These are phyloP conservation scores for Raphanus raphanistrum DNA, from an alignment of 345 rosid species.

Conservation along the genomic window DNA sequence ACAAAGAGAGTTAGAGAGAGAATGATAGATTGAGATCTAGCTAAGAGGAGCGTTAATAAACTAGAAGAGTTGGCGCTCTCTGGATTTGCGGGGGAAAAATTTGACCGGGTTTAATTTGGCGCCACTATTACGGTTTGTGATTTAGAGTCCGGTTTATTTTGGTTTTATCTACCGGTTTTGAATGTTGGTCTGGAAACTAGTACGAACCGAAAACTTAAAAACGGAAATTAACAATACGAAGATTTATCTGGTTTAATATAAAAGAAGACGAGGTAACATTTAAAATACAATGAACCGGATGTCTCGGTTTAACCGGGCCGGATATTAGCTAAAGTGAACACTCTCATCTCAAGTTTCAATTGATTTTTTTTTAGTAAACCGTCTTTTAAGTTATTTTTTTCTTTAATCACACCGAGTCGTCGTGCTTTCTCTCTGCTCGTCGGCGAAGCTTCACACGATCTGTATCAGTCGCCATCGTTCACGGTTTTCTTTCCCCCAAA, in stretches of 20 bases:
- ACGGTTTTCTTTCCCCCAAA: neutral
- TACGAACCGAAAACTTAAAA: neutral
- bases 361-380: neutral
- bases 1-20: neutral
- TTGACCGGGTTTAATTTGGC: conserved; percentile 24
- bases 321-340: neutral
- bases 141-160: conserved; percentile 15
- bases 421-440: conserved; percentile 8
- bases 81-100: conserved; percentile 12
- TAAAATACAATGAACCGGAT: neutral
- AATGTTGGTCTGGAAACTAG: too few species aligned
- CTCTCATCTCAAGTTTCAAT: neutral
- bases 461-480: conserved; percentile 2
- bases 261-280: neutral
- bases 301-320: neutral
- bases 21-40: neutral
- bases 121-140: conserved; percentile 11
- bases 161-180: neutral
- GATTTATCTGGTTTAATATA: conserved; percentile 48
- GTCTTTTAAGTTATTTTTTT: neutral
- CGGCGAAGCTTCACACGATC: conserved; percentile 1
- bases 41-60: neutral
- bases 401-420: neutral
- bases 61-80: conserved; percentile 26
- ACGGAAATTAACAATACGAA: neutral